Base-by-base conservation (phyloP, 2,329 filamentous ascomycete species). In the Cercospora sp. region DNA sequence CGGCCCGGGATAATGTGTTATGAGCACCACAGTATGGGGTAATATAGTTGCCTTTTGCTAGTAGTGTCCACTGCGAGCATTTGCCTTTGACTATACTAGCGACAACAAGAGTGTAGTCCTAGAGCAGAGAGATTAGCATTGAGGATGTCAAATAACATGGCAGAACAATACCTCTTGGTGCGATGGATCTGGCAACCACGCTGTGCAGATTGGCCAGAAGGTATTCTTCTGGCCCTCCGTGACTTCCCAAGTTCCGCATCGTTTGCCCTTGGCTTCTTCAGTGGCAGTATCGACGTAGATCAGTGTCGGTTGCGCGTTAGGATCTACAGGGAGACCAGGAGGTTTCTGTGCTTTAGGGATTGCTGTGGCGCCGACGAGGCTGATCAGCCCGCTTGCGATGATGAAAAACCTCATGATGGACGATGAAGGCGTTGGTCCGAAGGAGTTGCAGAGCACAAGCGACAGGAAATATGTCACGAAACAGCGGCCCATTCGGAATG, bases 71-170 rank as follows among this genome's bases (percentile, higher is more conserved):
- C 30, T 33, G 18, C 7, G 13, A 16, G 28, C 55, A 58, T 31
- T 31, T 5, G 16, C 55, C 55, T n/a, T 33, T 58, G 13, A 28
- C 26, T 20, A 58, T 23, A n/a, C n/a, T 18, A n/a, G 55, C 31
- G 28, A 10, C 60, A 18, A 62, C 39, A n/a, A 62, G 26, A 28
- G 26, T 45, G 60, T 62, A 62, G 39, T 62, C 60, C 60, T 62
- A 9, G 12, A 26, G 3, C 23, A 16, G 33, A 12, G 8, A 28
- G 26, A 20, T 48, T 26, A 62, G 58, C 20, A 7, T 51, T 16
- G 18, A 18, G n/a, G 13, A 30, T 5, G 13, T 31, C 12, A 45
- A 45, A 13, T n/a, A 20, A 28, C 5, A n/a, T 5, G 18, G 18
- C 16, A 18, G 51, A 18, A n/a, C 36, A 9, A 39, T 51, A 62